These are phyloP conservation scores for Usnea hakonensis DNA, from an alignment of 495 filamentous ascomycete genomes.

Conservation along the genomic window DNA sequence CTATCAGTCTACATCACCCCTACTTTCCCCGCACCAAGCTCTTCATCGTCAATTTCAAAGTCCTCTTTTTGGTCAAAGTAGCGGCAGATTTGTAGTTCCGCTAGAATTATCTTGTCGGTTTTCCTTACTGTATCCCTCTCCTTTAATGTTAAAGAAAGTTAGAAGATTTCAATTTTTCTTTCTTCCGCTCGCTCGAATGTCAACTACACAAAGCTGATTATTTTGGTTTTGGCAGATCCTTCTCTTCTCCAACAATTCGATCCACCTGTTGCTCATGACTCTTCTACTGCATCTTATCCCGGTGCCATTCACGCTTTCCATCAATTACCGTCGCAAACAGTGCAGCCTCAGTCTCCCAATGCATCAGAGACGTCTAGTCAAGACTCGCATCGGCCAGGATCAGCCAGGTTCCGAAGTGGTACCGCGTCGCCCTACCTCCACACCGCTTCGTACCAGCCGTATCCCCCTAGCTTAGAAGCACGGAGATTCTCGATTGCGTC, in stretches of 20 bases:
- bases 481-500: conserved; percentile 51
- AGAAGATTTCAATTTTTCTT: not conserved
- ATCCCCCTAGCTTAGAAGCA: conserved; percentile 27
- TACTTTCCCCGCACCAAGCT: conserved; percentile 23
- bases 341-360: conserved; percentile 33
- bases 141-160: conserved; percentile 15
- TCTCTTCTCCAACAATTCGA: conserved; percentile 48
- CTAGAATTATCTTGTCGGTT: conserved; percentile 57
- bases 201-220: conserved; percentile 4
- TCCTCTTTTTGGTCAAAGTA: conserved; percentile 52
- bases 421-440: conserved; percentile 37
- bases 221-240: conserved; percentile 43
- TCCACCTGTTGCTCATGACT: conserved; percentile 31
- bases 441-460: conserved; percentile 28
- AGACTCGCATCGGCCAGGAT: conserved; percentile 26
- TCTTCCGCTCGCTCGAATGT: not conserved
- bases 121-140: conserved; percentile 35
- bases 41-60: conserved; percentile 27
- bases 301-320: conserved; percentile 18
- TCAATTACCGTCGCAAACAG: conserved; percentile 20
- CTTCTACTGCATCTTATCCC: conserved; percentile 22
- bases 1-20: conserved; percentile 1
- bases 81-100: conserved; percentile 53
- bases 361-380: conserved; percentile 26
- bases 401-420: conserved; percentile 24